Evolutionary conservation across 495 filamentous ascomycete species (phyloP).

Genomic region (Neurospora sp.): DNA sequence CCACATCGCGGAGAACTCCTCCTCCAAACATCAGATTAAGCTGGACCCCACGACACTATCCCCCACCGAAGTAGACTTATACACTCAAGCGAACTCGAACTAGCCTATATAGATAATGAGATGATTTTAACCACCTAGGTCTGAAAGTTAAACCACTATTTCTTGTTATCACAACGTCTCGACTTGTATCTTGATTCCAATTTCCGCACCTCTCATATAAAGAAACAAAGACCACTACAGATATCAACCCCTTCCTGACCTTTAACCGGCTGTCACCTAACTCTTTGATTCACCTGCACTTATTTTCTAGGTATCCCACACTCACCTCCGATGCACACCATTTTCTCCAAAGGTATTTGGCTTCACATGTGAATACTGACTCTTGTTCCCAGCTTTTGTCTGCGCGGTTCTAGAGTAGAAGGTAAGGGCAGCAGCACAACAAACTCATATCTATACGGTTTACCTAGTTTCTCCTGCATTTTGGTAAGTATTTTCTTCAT

Average conservation of each 20-base stretch:
- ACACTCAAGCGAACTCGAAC: background rate
- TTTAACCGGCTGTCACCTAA: background rate
- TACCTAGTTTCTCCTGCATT: too few species aligned
- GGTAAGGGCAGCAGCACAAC: too few species aligned
- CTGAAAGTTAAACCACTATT: background rate
- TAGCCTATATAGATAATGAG: background rate
- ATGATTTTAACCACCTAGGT: background rate
- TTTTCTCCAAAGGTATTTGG: background rate
- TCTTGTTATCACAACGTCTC: background rate
- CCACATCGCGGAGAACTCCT: too few species aligned
- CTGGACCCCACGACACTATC: too few species aligned
- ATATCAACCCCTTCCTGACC: background rate
- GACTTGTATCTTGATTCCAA: background rate
- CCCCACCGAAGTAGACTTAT: too few species aligned
- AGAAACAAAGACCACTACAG: background rate
- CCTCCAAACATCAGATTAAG: too few species aligned
- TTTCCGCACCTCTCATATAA: background rate
- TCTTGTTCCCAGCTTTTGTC: background rate
- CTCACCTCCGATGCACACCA: background rate
- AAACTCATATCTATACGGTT: too few species aligned
- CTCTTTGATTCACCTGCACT: background rate
- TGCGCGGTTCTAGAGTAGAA: too few species aligned
- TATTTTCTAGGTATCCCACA: background rate
- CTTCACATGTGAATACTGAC: background rate
- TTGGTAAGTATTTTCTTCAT: too few species aligned